Percentiles rank a stretch among this genome's conserved stretches.
These are phyloP conservation scores for Boletales sp. DNA, from an alignment of 768 basidiomycete species.

Conservation along the genomic window DNA sequence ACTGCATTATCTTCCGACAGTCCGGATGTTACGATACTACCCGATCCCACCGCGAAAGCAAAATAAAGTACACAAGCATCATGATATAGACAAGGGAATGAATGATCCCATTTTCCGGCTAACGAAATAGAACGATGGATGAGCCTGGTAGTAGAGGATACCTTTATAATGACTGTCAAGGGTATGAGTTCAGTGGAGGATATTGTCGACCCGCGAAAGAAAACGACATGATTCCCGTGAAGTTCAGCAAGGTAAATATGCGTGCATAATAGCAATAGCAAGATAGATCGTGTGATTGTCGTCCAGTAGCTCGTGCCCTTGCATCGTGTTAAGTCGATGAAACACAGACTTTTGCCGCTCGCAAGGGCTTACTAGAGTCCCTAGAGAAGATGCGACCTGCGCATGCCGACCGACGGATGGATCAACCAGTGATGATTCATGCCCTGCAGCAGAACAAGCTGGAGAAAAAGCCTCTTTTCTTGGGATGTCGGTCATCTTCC, in stretches of 20 bases:
- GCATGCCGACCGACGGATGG: constrained; percentile 19
- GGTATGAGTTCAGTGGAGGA: constrained; percentile 24
- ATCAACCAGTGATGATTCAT: constrained; percentile 35
- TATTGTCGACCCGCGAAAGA: constrained; percentile 32
- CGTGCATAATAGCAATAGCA: constrained; percentile 31
- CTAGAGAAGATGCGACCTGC: constrained; percentile 27
- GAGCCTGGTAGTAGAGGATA: constrained; percentile 8
- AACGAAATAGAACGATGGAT: constrained; percentile 2
- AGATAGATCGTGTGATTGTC: constrained; percentile 32
- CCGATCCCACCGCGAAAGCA: constrained; percentile 17
- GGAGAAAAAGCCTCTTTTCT: constrained; percentile 60
- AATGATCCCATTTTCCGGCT: constrained; percentile 12
- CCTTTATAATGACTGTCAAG: constrained; percentile 28
- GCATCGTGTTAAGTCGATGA: not conserved
- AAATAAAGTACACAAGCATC: constrained; percentile 30
- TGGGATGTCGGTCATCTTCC: constrained; percentile 63
- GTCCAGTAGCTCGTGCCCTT: constrained; percentile 25
- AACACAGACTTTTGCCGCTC: too few relatives aligned
- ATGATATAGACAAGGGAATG: constrained; percentile 26
- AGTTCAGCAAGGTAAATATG: constrained; percentile 31
- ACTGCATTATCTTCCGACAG: constrained; percentile 20
- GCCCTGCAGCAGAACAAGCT: constrained; percentile 67
- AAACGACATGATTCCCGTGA: constrained; percentile 25
- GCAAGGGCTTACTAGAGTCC: constrained; percentile 21
- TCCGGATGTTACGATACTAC: constrained; percentile 7